Evolutionary conservation across 495 filamentous ascomycete genomes (phyloP), one percentile per base, ranked within the genome.

Genomic region (Xylaria scruposa): DNA sequence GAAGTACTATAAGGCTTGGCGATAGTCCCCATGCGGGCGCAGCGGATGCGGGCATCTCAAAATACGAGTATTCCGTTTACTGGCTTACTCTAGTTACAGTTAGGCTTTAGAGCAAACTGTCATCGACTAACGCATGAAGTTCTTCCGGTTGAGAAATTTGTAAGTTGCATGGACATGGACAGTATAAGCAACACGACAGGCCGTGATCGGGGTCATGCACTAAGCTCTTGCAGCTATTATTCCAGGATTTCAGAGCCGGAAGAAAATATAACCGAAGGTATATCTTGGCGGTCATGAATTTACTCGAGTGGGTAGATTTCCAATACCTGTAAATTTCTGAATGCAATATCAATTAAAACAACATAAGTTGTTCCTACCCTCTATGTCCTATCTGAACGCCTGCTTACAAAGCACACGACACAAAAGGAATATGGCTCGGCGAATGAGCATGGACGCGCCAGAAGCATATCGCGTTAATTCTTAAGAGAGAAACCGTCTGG

Each of bases 361-460:
- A 68, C 71, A 29, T 59, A 56, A 66, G 70, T 42, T 67, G 61
- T 49, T 31, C 61, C 62, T 67, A 40, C 71, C 66, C 71, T 73
- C 71, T 73, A 73, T 70, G 59, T 62, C 71, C 71, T 62, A 63
- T 73, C 66, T 69, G 67, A 73, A 73, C 71, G 71, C 71, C 71
- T 73, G 67, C 71, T 65, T 47, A 66, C 26, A 46, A 72, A 66
- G 70, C 70, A 71, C 62, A 71, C 70, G 51, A 71, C 47, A 67
- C 70, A 59, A 49, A 53, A 66, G 62, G 61, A 66, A 47, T 53
- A 62, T n/a, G 24, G 36, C 61, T 65, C 61, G 19, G 69, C 46
- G n/a, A 7, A 46, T 65, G 33, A 71, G 69, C 51, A 33, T 38
- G 19, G 51, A 51, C 31, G 44, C 71, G 10, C n/a, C 69, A 46